Conservation (phyloP, 345 rosid genomes). For the Linum usitatissimum region DNA sequence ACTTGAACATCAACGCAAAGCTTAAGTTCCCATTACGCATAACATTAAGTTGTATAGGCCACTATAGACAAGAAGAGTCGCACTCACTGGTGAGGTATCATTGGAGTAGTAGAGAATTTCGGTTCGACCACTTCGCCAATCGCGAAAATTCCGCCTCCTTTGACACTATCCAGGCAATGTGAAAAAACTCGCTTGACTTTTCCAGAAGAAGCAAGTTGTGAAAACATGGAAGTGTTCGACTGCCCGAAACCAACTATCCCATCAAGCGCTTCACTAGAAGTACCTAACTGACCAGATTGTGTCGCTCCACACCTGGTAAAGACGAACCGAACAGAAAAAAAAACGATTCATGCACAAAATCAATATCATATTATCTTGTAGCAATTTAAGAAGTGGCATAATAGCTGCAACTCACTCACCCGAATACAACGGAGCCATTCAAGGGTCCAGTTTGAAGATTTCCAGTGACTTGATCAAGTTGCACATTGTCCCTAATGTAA, state of each 20-base stretch:
- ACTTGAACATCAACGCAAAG: not conserved
- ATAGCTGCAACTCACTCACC: conserved; percentile 34
- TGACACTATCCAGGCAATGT: conserved; percentile 64
- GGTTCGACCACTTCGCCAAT: conserved; percentile 67
- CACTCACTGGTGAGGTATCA: conserved; percentile 65
- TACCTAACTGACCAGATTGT: conserved; percentile 63
- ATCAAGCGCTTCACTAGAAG: conserved; percentile 55
- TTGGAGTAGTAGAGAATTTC: conserved; percentile 51
- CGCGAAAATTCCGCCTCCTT: conserved; percentile 85
- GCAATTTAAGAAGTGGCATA: not conserved
- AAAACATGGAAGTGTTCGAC: conserved; percentile 64
- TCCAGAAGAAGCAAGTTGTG: conserved; percentile 69
- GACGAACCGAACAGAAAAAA: conserved; percentile 1
- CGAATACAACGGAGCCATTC: conserved; percentile 50
- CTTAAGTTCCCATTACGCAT: not conserved
- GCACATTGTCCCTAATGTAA: conserved; percentile 53
- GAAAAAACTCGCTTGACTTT: conserved; percentile 53
- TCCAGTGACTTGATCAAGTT: conserved; percentile 42
- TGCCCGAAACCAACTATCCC: conserved; percentile 93
- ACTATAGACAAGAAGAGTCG: conserved; percentile 14
- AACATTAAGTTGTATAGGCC: not conserved
- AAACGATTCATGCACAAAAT: not conserved
- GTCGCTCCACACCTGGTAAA: conserved; percentile 53
- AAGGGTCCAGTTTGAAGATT: conserved; percentile 32
- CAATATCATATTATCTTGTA: not conserved